Conservation (phyloP, 2,329 filamentous ascomycete species). For the Anthostomella pinea region DNA sequence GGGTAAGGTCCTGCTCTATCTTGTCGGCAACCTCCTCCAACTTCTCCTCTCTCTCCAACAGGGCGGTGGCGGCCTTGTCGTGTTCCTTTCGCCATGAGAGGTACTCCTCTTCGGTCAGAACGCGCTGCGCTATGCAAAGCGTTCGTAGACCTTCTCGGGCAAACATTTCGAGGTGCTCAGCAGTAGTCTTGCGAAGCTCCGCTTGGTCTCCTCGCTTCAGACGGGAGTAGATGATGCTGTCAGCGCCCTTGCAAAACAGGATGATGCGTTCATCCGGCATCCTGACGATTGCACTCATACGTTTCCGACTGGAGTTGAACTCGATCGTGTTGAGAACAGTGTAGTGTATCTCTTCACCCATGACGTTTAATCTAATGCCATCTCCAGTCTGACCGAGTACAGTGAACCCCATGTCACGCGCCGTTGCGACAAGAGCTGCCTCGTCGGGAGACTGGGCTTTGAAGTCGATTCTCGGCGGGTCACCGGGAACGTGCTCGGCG, state of each 20-base stretch:
- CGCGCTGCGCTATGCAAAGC: conserved; percentile 84
- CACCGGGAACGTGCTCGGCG: conserved; percentile 83
- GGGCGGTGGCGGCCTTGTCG: conserved; percentile 78
- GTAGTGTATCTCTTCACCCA: conserved; percentile 83
- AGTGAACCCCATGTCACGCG: conserved; percentile 92
- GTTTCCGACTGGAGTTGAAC: conserved; percentile 94
- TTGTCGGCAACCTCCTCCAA: conserved; percentile 83
- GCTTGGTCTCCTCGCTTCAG: conserved; percentile 81
- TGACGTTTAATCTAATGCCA: conserved; percentile 79
- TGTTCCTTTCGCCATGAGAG: conserved; percentile 80
- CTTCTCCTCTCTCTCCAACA: conserved; percentile 88
- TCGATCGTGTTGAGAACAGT: conserved; percentile 91
- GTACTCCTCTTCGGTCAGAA: conserved; percentile 81
- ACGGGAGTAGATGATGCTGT: conserved; percentile 94
- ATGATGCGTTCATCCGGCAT: conserved; percentile 91
- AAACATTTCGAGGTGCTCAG: conserved; percentile 95
- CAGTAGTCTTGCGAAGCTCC: conserved; percentile 78
- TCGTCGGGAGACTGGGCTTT: conserved; percentile 98
- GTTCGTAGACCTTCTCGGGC: conserved; percentile 92
- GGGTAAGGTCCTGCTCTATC: conserved; percentile 84
- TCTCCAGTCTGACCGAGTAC: conserved; percentile 78
- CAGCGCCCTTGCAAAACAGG: conserved; percentile 95
- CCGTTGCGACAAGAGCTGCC: conserved; percentile 88
- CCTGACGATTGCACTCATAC: conserved; percentile 94
- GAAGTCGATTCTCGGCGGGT: conserved; percentile 87